phyloP scores from a whole-genome alignment of 345 rosid genomes.

The Hibiscus trionum region DNA sequence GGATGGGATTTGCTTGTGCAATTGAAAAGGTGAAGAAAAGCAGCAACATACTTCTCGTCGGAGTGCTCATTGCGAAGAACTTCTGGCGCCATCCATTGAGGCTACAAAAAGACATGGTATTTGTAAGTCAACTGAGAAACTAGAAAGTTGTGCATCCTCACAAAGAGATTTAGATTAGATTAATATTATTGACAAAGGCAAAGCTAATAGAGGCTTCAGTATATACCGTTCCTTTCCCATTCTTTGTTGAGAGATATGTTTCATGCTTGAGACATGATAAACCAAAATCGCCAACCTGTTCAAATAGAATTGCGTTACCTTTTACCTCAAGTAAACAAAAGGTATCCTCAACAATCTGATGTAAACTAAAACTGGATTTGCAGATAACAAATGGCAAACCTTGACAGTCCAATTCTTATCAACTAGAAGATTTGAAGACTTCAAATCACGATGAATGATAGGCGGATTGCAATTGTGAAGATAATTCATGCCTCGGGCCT shows the following conservation, averaged over 20 bases:
- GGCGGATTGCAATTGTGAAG: constrained; percentile 92
- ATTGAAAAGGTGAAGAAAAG: neutral
- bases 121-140: neutral
- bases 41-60: constrained; percentile 73
- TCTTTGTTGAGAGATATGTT: constrained; percentile 64
- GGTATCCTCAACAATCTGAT: neutral
- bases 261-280: constrained; percentile 89
- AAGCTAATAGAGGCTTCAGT: neutral
- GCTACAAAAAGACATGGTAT: constrained; percentile 39
- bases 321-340: neutral
- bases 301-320: no score
- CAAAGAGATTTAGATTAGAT: neutral
- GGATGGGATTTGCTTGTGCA: neutral
- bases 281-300: constrained; percentile 85
- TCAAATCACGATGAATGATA: constrained; percentile 89
- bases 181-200: neutral
- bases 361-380: neutral
- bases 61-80: constrained; percentile 92
- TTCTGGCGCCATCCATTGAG: constrained; percentile 90
- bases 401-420: constrained; percentile 94
- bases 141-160: neutral
- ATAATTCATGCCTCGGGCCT: constrained; percentile 98
- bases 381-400: constrained; percentile 31
- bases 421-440: constrained; percentile 58
- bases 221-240: constrained; percentile 90